phyloP scores from a whole-genome alignment of 1,139 yeast species.

The Hansenula sp. region DNA sequence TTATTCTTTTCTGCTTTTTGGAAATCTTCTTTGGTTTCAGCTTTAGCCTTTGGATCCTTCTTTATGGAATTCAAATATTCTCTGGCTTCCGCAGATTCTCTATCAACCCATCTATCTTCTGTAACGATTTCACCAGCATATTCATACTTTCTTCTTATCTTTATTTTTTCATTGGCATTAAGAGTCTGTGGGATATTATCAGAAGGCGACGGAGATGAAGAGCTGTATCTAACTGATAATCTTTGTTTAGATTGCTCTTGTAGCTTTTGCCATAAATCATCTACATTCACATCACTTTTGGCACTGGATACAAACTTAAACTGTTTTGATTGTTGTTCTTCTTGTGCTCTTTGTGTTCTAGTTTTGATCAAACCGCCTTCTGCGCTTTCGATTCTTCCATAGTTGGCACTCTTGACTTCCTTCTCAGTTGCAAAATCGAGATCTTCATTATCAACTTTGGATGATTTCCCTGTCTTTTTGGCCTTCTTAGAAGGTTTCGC shows the following conservation, averaged over 20 bases:
- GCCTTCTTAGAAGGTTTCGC: constrained; percentile 13
- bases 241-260: constrained; percentile 23
- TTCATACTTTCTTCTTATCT: constrained; percentile 73
- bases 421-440: constrained; percentile 26
- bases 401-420: constrained; percentile 31
- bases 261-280: constrained; percentile 49
- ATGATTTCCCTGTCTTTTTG: constrained; percentile 12
- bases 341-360: constrained; percentile 46
- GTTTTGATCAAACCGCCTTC: constrained; percentile 56
- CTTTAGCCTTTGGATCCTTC: constrained; percentile 26
- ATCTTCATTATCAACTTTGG: constrained; percentile 20
- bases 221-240: constrained; percentile 17
- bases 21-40: constrained; percentile 4
- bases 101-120: constrained; percentile 74
- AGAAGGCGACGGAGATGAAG: constrained; percentile 18
- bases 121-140: constrained; percentile 86
- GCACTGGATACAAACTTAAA: constrained; percentile 22
- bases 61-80: constrained; percentile 49
- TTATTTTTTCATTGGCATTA: constrained; percentile 44
- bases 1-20: constrained; percentile 3
- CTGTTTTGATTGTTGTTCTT: constrained; percentile 28
- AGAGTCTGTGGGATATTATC: constrained; percentile 6
- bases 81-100: constrained; percentile 79
- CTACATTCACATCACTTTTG: constrained; percentile 34
- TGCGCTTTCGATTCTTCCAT: constrained; percentile 42